A percentile compares a stretch with the other conserved stretches of the same genome.
These are phyloP conservation scores for Chlorella sorokiniana DNA, from an alignment of 139 green algal species.

Conservation along the genomic window DNA sequence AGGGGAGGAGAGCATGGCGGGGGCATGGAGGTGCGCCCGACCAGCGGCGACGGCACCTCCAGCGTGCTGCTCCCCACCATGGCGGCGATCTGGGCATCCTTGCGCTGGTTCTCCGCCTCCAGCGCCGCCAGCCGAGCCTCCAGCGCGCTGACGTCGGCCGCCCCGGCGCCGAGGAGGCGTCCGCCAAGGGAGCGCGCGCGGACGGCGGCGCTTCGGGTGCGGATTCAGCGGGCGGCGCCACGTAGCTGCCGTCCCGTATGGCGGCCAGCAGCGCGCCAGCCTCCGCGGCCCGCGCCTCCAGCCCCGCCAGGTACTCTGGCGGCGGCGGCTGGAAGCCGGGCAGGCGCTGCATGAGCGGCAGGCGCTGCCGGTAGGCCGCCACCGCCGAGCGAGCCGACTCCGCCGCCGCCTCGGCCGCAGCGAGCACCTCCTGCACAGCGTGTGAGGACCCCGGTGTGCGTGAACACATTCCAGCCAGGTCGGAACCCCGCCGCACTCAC, in stretches of 20 bases:
- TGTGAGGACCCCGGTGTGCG: too few species aligned
- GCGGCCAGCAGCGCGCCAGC: background rate
- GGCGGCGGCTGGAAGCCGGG: conserved; percentile 17
- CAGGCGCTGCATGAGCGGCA: conserved; percentile 25
- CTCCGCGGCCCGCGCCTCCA: conserved; percentile 4
- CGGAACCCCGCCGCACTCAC: too few species aligned
- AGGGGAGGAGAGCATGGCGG: conserved; percentile 18
- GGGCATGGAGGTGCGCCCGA: conserved; percentile 7
- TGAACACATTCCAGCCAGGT: too few species aligned
- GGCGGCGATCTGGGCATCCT: conserved; percentile 43
- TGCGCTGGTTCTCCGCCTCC: conserved; percentile 32
- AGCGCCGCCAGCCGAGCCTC: conserved; percentile 36
- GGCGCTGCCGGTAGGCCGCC: conserved; percentile 20
- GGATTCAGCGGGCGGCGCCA: background rate
- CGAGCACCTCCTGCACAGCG: conserved; percentile 14
- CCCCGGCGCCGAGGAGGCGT: background rate
- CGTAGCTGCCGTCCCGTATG: conserved; percentile 1
- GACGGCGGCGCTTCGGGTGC: background rate
- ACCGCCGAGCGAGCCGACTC: background rate
- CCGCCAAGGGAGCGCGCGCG: background rate
- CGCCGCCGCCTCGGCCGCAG: background rate
- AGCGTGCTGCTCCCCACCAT: conserved; percentile 7
- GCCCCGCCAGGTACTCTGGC: background rate
- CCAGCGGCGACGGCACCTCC: conserved; percentile 18
- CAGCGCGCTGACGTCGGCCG: conserved; percentile 8